Conservation (phyloP, 495 filamentous ascomycete species). For the Chaetomium tenue region DNA sequence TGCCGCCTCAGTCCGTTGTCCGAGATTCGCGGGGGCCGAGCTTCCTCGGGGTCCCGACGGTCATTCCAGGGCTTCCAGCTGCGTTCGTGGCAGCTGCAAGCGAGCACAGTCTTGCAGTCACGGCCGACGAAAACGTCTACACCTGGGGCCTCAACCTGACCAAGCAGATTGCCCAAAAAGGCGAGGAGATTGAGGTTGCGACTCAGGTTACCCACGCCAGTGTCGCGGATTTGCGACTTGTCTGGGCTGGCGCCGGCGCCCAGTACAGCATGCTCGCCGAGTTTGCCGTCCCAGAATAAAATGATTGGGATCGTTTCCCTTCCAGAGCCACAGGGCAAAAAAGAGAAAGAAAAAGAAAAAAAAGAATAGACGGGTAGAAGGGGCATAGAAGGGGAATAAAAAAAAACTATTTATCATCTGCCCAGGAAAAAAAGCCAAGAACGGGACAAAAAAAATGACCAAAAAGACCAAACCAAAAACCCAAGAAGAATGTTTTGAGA, state of each 20-base stretch:
- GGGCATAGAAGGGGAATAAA: neutral
- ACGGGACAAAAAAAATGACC: neutral
- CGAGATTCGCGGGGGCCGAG: constrained; percentile 32
- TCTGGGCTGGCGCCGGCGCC: constrained; percentile 59
- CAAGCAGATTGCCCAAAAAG: constrained; percentile 61
- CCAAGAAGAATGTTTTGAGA: neutral
- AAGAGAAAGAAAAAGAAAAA: neutral
- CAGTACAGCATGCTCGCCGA: constrained; percentile 59
- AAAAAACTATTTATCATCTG: neutral
- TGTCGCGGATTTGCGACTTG: constrained; percentile 52
- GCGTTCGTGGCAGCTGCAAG: constrained; percentile 46
- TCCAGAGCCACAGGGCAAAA: neutral
- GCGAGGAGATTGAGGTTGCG: constrained; percentile 53
- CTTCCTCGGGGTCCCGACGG: constrained; percentile 25
- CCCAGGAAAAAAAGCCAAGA: neutral
- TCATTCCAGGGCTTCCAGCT: constrained; percentile 24
- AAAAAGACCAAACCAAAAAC: neutral
- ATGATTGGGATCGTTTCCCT: neutral
- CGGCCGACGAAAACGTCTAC: constrained; percentile 54
- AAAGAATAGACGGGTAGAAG: neutral
- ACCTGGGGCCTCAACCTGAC: constrained; percentile 68
- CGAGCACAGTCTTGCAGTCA: constrained; percentile 59
- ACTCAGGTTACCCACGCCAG: constrained; percentile 51
- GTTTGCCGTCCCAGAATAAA: neutral
- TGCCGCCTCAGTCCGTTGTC: constrained; percentile 40